phyloP scores from a whole-genome alignment of 2,329 filamentous ascomycete genomes.

The Ceratocystiopsis minuta region DNA sequence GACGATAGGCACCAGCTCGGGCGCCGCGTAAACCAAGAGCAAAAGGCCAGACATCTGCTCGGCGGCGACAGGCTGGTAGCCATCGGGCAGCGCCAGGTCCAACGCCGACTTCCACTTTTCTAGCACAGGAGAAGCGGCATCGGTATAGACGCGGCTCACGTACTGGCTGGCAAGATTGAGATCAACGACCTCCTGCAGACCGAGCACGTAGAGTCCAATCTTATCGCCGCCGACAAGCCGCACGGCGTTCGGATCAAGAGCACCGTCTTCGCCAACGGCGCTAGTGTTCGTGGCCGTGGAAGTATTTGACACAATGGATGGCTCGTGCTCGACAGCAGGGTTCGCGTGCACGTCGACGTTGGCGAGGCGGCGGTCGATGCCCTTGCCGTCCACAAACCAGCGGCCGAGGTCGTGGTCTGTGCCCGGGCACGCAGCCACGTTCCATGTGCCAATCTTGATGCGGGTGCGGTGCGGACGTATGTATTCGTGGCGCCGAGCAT shows the following conservation, averaged over 20 bases:
- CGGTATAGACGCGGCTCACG: conserved; percentile 51
- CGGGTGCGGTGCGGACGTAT: conserved; percentile 54
- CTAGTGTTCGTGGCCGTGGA: too few relatives aligned
- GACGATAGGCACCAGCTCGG: conserved; percentile 54
- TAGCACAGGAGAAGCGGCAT: conserved; percentile 39
- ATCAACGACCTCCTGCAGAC: conserved; percentile 83
- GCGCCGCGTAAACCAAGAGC: conserved; percentile 70
- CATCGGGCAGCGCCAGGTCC: conserved; percentile 52
- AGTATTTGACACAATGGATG: too few relatives aligned
- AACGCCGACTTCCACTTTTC: conserved; percentile 69
- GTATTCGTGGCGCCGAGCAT: conserved; percentile 63
- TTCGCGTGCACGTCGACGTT: conserved; percentile 20
- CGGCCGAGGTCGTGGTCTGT: conserved; percentile 73
- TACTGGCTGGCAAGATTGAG: conserved; percentile 65
- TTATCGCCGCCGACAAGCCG: conserved; percentile 41
- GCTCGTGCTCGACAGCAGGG: too few relatives aligned
- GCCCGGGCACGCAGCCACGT: conserved; percentile 68
- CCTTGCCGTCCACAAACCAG: conserved; percentile 74
- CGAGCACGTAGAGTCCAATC: conserved; percentile 79
- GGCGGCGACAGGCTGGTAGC: conserved; percentile 59
- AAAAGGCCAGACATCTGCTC: conserved; percentile 78
- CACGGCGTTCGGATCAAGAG: conserved; percentile 17
- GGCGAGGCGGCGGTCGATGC: conserved; percentile 44
- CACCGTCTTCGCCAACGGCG: conserved; percentile 10
- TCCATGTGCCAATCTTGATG: conserved; percentile 90